Conservation (phyloP, 257 asterid species). For the Ocimum tenuiflorum region DNA sequence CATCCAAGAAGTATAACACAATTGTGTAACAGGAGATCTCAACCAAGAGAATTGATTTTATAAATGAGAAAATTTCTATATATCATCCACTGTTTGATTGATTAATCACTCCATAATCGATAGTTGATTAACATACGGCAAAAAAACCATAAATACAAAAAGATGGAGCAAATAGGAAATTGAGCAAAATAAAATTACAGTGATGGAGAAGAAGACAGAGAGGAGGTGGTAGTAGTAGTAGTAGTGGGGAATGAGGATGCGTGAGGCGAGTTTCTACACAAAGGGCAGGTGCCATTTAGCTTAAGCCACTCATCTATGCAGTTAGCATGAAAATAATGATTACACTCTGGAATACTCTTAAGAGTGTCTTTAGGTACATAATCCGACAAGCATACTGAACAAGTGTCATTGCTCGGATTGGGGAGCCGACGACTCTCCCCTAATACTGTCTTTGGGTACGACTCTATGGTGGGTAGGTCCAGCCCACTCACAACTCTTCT, state of each 20-base stretch:
- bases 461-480: constrained; percentile 49
- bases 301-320: constrained; percentile 88
- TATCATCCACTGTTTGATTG: no score
- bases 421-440: constrained; percentile 71
- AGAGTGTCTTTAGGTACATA: constrained; percentile 55
- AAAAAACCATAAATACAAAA: no score
- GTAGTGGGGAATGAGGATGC: constrained; percentile 15
- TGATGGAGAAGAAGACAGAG: constrained; percentile 19
- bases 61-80: no score
- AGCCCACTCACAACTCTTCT: constrained; percentile 39
- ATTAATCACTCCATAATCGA: no score
- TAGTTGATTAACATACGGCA: no score
- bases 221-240: constrained; percentile 28
- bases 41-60: no score
- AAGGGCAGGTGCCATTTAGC: constrained; percentile 68
- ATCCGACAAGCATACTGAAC: constrained; percentile 66
- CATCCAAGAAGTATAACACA: no score
- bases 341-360: constrained; percentile 63
- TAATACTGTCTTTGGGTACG: constrained; percentile 55
- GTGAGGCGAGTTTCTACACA: constrained; percentile 61
- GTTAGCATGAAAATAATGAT: constrained; percentile 58
- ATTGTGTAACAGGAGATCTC: no score
- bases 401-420: constrained; percentile 35
- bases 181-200: neutral
- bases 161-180: no score